Evolutionary conservation across 2,329 filamentous ascomycete species (phyloP).

Genomic region (Ceratocystis papillata): DNA sequence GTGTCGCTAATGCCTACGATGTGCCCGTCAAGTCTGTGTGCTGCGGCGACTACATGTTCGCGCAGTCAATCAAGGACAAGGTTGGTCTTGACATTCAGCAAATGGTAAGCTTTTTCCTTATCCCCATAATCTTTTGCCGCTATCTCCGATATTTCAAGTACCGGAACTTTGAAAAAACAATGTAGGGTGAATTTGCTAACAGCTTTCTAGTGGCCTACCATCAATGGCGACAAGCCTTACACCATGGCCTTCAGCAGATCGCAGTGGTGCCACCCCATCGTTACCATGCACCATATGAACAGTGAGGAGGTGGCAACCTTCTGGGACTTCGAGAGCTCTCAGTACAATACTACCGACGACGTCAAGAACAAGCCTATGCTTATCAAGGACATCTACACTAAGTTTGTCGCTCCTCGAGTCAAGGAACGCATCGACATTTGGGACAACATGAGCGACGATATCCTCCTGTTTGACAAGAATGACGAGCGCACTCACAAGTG

Average conservation of each 20-base stretch:
- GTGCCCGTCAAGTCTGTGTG: constrained; percentile 34
- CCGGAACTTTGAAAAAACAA: background rate
- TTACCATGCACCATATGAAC: constrained; percentile 46
- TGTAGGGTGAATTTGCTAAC: background rate
- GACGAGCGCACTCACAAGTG: constrained; percentile 30
- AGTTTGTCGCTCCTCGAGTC: constrained; percentile 37
- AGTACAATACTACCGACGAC: constrained; percentile 27
- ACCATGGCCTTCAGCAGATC: constrained; percentile 38
- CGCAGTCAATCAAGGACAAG: constrained; percentile 37
- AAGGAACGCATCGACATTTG: constrained; percentile 37
- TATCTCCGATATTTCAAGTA: background rate
- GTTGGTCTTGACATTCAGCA: constrained; percentile 35
- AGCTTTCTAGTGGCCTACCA: constrained; percentile 38
- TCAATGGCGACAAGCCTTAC: constrained; percentile 46
- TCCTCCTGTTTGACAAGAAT: constrained; percentile 34
- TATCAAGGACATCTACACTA: constrained; percentile 40
- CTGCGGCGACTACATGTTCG: constrained; percentile 44
- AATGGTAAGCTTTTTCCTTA: constrained; percentile 32
- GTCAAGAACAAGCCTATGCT: constrained; percentile 30
- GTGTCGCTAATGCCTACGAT: constrained; percentile 41
- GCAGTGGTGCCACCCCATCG: constrained; percentile 47
- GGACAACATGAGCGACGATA: constrained; percentile 43
- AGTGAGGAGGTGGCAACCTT: constrained; percentile 41
- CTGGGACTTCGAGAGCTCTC: constrained; percentile 41
- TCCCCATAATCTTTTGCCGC: background rate